Percentiles rank a stretch among this genome's conserved stretches.
phyloP scores from a whole-genome alignment of 192 early-diverging fungal species.

The Kickxella alabastrina region DNA sequence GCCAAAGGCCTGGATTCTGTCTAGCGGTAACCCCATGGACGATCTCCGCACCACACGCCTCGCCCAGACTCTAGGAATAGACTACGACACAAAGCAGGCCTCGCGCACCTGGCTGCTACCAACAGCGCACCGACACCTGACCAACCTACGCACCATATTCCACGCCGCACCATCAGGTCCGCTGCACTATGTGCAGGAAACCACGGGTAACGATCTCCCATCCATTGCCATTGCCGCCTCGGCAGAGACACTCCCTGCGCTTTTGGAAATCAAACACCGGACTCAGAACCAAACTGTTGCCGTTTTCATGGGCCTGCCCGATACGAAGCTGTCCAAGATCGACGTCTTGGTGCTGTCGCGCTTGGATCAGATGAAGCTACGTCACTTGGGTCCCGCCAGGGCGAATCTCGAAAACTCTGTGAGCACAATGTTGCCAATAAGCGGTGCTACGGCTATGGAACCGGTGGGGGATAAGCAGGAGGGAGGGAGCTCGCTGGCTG shows the following conservation, averaged over 20 bases:
- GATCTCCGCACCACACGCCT: slow-evolving; percentile 13
- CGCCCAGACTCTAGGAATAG: slow-evolving; percentile 21
- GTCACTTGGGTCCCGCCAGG: slow-evolving; percentile 33
- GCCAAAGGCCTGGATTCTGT: slow-evolving; percentile 35
- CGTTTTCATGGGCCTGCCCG: slow-evolving; percentile 31
- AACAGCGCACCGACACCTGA: slow-evolving; percentile 2
- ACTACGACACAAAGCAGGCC: slow-evolving; percentile 13
- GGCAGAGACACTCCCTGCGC: slow-evolving; percentile 15
- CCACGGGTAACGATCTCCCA: slow-evolving; percentile 13
- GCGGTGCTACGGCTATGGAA: slow-evolving; percentile 8
- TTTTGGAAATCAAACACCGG: slow-evolving; percentile 27
- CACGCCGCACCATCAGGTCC: not conserved
- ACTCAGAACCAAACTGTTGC: slow-evolving; percentile 10
- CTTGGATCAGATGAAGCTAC: slow-evolving; percentile 41
- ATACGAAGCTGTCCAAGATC: slow-evolving; percentile 21
- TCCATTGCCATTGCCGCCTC: slow-evolving; percentile 35
- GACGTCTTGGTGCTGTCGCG: slow-evolving; percentile 36
- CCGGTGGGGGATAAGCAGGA: not conserved
- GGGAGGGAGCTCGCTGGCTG: slow-evolving; percentile 10
- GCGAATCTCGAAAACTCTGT: slow-evolving; percentile 41
- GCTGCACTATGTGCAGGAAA: slow-evolving; percentile 8
- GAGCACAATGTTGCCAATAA: slow-evolving; percentile 35
- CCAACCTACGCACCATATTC: slow-evolving; percentile 6
- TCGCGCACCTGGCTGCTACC: not conserved
- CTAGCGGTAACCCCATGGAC: slow-evolving; percentile 10